A percentile compares a stretch with the other conserved stretches of the same genome.
phyloP scores from a whole-genome alignment of 176 grass and related monocot genomes.

The Zoysia japonica region DNA sequence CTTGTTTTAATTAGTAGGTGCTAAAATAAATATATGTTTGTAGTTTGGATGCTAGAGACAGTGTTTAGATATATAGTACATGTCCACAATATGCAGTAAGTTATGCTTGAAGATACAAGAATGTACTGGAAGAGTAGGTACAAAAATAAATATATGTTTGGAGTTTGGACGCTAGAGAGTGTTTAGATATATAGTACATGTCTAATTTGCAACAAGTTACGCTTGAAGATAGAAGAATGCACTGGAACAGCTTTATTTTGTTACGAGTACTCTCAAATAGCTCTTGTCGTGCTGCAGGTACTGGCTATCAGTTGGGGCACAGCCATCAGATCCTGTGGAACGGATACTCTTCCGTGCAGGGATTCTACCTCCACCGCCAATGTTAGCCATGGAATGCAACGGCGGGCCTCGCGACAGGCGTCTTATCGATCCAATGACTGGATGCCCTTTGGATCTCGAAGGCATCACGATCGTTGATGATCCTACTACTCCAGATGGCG shows the following conservation, averaged over 20 bases:
- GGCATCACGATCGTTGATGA: slow-evolving; percentile 19
- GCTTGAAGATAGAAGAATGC: not conserved
- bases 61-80: not conserved
- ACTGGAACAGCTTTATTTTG: not conserved
- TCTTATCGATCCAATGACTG: slow-evolving; percentile 62
- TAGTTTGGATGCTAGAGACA: not conserved
- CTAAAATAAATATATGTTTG: not conserved
- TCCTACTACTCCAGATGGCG: slow-evolving; percentile 9
- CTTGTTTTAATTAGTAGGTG: too few relatives aligned
- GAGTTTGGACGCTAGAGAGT: not conserved
- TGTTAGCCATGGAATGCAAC: slow-evolving; percentile 68
- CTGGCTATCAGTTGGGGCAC: slow-evolving; percentile 80
- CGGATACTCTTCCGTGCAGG: slow-evolving; percentile 64
- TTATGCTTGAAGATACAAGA: not conserved
- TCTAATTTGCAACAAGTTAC: not conserved
- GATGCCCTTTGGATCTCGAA: slow-evolving; percentile 42
- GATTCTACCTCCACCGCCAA: slow-evolving; percentile 64
- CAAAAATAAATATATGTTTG: not conserved
- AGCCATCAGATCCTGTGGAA: slow-evolving; percentile 83
- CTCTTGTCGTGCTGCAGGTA: slow-evolving; percentile 44
- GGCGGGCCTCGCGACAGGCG: slow-evolving; percentile 56
- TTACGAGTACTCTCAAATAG: not conserved
- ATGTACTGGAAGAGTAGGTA: not conserved
- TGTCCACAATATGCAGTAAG: not conserved
- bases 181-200: not conserved